Evolutionary conservation across 169 alveolate species (phyloP).

Genomic region (Blepharisma undulans): DNA sequence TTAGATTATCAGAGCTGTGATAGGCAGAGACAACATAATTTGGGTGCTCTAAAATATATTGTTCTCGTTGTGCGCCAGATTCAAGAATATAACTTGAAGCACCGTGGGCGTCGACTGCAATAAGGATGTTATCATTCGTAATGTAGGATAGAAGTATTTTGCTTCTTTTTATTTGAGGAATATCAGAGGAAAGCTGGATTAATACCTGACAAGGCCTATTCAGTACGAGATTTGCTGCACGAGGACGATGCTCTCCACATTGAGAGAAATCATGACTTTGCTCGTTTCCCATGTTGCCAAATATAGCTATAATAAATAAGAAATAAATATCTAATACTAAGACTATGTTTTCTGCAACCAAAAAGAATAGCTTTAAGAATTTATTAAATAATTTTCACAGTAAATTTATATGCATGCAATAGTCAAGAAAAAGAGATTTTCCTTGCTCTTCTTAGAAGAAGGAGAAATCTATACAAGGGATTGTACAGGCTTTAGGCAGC

Average conservation of each 20-base stretch:
- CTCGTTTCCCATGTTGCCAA: background rate
- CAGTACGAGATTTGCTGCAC: background rate
- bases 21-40: background rate
- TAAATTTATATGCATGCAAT: background rate
- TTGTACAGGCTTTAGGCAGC: constrained; percentile 64
- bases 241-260: background rate
- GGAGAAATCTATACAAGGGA: constrained; percentile 83
- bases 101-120: background rate
- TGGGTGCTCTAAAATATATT: background rate
- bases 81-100: background rate
- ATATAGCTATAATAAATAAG: background rate
- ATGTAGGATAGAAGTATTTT: background rate
- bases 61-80: background rate
- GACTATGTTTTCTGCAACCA: too few relatives aligned
- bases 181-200: background rate
- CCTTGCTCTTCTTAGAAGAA: constrained; percentile 80
- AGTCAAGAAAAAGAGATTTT: constrained; percentile 52
- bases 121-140: background rate
- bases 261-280: background rate
- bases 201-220: background rate
- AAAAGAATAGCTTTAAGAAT: too few relatives aligned
- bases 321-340: too few relatives aligned
- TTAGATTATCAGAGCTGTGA: background rate
- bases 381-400: background rate
- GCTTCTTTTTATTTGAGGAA: background rate